Evolutionary conservation across 2,329 filamentous ascomycete genomes (phyloP).

Genomic region (Fusarium setosum): DNA sequence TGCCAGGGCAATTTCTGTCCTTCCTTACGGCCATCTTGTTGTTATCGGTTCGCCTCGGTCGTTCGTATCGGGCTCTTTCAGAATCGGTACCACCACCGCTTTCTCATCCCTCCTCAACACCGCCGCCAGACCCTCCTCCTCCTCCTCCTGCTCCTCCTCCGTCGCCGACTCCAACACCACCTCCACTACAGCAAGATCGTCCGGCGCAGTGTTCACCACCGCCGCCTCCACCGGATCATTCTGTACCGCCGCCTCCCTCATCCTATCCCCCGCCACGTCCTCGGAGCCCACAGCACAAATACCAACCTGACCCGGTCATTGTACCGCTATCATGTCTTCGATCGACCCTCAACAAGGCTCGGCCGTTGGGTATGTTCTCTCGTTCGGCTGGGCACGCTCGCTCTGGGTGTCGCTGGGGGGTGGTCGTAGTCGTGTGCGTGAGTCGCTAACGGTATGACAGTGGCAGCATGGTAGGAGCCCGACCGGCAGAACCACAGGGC

Average conservation of each 20-base stretch:
- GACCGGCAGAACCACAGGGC: slow-evolving; percentile 3
- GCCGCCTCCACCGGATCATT: neutral
- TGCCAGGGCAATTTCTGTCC: neutral
- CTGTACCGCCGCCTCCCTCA: too few relatives aligned
- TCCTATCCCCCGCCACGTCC: neutral
- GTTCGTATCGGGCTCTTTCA: neutral
- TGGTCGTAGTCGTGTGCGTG: neutral
- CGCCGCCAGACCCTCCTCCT: neutral
- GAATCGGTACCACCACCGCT: neutral
- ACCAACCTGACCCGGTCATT: neutral
- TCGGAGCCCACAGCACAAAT: neutral
- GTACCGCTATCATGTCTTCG: slow-evolving; percentile 17
- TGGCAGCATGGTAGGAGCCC: slow-evolving; percentile 3
- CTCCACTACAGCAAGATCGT: neutral
- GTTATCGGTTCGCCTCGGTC: neutral
- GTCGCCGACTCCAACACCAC: too few relatives aligned
- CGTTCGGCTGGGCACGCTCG: neutral
- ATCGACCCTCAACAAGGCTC: slow-evolving; percentile 16
- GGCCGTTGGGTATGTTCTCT: slow-evolving; percentile 17
- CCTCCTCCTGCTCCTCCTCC: neutral
- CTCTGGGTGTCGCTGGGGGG: neutral
- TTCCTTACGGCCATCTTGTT: neutral
- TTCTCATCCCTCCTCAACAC: too few relatives aligned
- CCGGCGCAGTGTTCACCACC: neutral
- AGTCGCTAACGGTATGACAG: slow-evolving; percentile 12